Conservation (phyloP, 192 early-diverging fungal genomes). For the Coemansia sp. region DNA sequence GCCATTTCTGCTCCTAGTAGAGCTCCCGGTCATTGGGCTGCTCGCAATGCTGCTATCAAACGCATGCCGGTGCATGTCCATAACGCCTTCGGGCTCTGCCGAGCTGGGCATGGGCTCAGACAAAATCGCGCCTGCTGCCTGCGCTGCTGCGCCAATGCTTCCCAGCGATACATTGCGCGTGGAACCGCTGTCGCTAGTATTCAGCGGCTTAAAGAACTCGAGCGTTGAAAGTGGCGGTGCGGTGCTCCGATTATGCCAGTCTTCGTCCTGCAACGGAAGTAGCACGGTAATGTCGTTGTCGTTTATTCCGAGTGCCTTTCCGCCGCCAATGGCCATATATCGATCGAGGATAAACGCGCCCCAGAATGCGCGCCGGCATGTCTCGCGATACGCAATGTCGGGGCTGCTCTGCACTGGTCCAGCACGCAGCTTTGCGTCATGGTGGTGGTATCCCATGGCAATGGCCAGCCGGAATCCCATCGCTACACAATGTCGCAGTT, state of each 20-base stretch:
- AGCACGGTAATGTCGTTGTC: constrained; percentile 49
- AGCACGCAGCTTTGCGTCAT: constrained; percentile 38
- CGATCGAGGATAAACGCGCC: constrained; percentile 47
- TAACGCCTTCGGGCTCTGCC: not conserved
- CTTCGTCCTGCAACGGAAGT: constrained; percentile 42
- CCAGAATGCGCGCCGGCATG: constrained; percentile 54
- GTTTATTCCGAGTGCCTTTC: constrained; percentile 54
- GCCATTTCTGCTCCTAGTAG: constrained; percentile 14
- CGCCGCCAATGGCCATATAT: constrained; percentile 52
- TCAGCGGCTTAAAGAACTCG: constrained; percentile 47
- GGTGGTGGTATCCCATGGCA: constrained; percentile 55
- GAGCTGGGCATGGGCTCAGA: constrained; percentile 5
- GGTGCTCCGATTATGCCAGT: constrained; percentile 25
- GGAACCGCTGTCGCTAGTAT: not conserved
- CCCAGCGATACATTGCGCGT: not conserved
- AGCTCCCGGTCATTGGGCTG: constrained; percentile 20
- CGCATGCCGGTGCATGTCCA: not conserved
- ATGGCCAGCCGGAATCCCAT: constrained; percentile 57
- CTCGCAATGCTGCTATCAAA: constrained; percentile 8
- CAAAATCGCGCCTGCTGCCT: constrained; percentile 2
- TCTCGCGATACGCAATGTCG: constrained; percentile 43
- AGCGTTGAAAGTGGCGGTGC: constrained; percentile 40
- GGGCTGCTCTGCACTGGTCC: constrained; percentile 35
- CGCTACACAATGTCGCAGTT: constrained; percentile 23
- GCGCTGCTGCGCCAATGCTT: not conserved